A percentile compares a stretch with the other conserved stretches of the same genome.
Evolutionary conservation across 2,329 filamentous ascomycete species (phyloP).

Genomic region (Ascochyta koolunga): DNA sequence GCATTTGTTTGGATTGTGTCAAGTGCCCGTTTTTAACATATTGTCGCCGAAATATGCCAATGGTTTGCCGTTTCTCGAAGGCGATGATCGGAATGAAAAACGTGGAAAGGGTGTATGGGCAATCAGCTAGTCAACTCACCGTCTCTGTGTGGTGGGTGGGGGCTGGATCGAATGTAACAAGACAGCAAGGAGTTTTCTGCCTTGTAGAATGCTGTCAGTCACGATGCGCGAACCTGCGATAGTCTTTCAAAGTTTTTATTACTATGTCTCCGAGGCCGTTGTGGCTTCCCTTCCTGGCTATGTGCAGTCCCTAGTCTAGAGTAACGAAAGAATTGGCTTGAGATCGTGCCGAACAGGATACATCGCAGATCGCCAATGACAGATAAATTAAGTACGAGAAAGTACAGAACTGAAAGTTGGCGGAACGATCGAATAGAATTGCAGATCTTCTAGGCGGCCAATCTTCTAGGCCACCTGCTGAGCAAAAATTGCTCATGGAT

Average conservation of each 20-base stretch:
- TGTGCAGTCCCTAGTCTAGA: conserved; percentile 14
- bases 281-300: conserved; percentile 1
- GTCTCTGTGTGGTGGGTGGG: too few relatives aligned
- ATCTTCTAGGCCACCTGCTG: neutral
- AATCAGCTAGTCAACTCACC: too few relatives aligned
- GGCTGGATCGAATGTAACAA: neutral
- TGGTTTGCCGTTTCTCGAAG: too few relatives aligned
- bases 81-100: too few relatives aligned
- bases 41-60: too few relatives aligned
- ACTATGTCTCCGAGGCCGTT: conserved; percentile 8
- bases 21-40: too few relatives aligned
- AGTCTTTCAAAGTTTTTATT: conserved; percentile 4
- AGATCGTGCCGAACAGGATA: neutral
- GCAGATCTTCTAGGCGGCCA: neutral
- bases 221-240: neutral
- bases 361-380: neutral
- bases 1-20: too few relatives aligned
- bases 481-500: neutral
- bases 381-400: conserved; percentile 6
- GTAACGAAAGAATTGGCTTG: neutral
- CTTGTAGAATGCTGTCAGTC: neutral
- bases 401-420: neutral
- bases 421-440: neutral
- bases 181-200: neutral
- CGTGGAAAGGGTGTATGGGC: too few relatives aligned